Percentiles rank a stretch among this genome's conserved stretches.
phyloP scores from a whole-genome alignment of 108 stramenopile genomes.

The Chaetoceros muelleri region DNA sequence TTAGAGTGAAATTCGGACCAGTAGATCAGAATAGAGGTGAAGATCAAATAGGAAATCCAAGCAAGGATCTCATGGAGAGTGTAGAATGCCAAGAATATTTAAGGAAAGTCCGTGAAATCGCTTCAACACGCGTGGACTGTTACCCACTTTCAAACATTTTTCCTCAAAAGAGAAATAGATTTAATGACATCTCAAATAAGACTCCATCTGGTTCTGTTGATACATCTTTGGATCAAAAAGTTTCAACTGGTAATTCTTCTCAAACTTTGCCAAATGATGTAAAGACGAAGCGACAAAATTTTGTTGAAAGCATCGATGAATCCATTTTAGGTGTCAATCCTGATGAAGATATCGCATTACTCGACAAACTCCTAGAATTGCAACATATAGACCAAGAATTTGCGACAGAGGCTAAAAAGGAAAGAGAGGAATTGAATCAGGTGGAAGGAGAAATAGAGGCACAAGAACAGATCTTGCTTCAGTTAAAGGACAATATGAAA shows the following conservation, averaged over 20 bases:
- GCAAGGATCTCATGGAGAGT: conserved; percentile 38
- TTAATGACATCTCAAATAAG: neutral
- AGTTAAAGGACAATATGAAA: conserved; percentile 61
- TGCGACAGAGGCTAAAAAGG: conserved; percentile 31
- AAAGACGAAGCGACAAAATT: conserved; percentile 9
- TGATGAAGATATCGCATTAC: conserved; percentile 77
- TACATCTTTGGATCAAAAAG: conserved; percentile 2
- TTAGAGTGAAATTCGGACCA: conserved; percentile 31
- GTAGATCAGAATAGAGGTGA: neutral
- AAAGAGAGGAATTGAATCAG: conserved; percentile 48
- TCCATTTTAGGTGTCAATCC: conserved; percentile 57
- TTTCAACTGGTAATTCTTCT: neutral
- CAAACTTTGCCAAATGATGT: neutral
- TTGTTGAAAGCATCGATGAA: conserved; percentile 5
- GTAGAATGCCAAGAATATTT: conserved; percentile 54
- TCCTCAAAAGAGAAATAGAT: neutral
- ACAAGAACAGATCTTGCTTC: conserved; percentile 54
- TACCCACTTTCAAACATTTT: too few species aligned
- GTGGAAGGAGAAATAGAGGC: conserved; percentile 66
- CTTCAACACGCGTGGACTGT: too few species aligned
- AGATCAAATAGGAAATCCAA: conserved; percentile 26
- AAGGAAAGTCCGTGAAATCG: conserved; percentile 23
- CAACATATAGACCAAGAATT: conserved; percentile 74
- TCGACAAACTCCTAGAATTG: conserved; percentile 69
- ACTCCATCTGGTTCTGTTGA: neutral